These are phyloP conservation scores for Neurospora sp. DNA, from an alignment of 495 filamentous ascomycete species.

Conservation along the genomic window DNA sequence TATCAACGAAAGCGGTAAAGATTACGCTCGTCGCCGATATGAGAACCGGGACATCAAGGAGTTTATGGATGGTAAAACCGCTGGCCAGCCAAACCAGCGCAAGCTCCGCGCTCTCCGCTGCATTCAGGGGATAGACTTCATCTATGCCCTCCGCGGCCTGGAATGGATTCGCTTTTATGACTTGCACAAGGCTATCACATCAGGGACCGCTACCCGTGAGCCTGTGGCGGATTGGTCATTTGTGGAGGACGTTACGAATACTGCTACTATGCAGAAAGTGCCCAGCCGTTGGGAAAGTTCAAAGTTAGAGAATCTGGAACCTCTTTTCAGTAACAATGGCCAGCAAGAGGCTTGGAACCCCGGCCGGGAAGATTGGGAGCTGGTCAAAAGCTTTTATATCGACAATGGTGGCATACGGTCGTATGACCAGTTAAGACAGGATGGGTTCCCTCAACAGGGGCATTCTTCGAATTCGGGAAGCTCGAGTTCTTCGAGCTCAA, in stretches of 20 bases:
- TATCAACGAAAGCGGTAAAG: constrained; percentile 18
- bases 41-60: constrained; percentile 8
- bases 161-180: constrained; percentile 27
- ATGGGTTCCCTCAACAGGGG: neutral
- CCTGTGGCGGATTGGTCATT: constrained; percentile 25
- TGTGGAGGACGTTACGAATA: constrained; percentile 21
- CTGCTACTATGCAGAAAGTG: constrained; percentile 8
- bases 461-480: neutral
- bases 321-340: constrained; percentile 2
- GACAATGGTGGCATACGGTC: constrained; percentile 6
- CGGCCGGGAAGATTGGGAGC: constrained; percentile 5
- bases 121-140: constrained; percentile 29
- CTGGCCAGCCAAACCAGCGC: constrained; percentile 24
- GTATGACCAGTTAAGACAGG: constrained; percentile 10
- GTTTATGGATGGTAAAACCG: constrained; percentile 17
- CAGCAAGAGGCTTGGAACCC: constrained; percentile 11
- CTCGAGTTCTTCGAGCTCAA: neutral
- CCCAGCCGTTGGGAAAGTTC: neutral
- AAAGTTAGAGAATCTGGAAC: constrained; percentile 17
- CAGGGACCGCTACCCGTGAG: neutral
- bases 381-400: constrained; percentile 18
- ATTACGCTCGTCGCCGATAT: constrained; percentile 16
- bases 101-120: constrained; percentile 20
- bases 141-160: constrained; percentile 30
- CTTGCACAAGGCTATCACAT: neutral